These are phyloP conservation scores for Stereocaulon alpinum DNA, from an alignment of 495 filamentous ascomycete genomes.

Conservation along the genomic window DNA sequence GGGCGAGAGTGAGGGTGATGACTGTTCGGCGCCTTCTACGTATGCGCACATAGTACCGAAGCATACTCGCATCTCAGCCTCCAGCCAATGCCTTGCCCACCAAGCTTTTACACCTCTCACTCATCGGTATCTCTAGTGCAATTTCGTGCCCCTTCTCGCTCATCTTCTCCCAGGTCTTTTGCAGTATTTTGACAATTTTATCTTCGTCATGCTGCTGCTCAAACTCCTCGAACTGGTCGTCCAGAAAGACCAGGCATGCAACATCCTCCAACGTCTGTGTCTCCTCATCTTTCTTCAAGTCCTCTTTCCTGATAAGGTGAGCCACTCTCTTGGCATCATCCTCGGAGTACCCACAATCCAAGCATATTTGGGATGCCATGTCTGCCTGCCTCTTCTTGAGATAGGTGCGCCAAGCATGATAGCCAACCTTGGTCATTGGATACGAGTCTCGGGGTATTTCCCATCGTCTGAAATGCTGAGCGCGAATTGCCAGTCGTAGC, in stretches of 20 bases:
- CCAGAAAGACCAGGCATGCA: conserved; percentile 75
- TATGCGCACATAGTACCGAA: not conserved
- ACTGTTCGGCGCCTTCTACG: too few relatives aligned
- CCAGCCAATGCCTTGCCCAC: conserved; percentile 52
- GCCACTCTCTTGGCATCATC: conserved; percentile 46
- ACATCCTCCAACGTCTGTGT: conserved; percentile 71
- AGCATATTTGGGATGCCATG: conserved; percentile 44
- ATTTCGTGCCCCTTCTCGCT: conserved; percentile 51
- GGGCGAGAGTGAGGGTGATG: too few relatives aligned
- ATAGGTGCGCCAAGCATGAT: conserved; percentile 62
- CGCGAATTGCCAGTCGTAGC: conserved; percentile 63
- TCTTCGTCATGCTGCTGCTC: conserved; percentile 57
- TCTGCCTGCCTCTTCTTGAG: conserved; percentile 62
- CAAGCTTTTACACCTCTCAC: conserved; percentile 46
- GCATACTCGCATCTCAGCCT: conserved; percentile 2
- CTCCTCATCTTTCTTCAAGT: conserved; percentile 50
- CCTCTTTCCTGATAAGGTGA: conserved; percentile 55
- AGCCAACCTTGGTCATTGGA: conserved; percentile 58
- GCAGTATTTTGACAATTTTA: conserved; percentile 61
- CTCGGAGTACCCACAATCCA: conserved; percentile 37
- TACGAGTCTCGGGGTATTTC: conserved; percentile 62
- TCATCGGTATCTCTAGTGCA: conserved; percentile 55
- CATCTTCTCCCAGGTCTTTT: conserved; percentile 85
- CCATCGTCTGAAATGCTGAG: conserved; percentile 76
- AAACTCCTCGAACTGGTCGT: conserved; percentile 73